phyloP scores from a whole-genome alignment of 1,139 yeast species.

The Lodderomyces margitis region DNA sequence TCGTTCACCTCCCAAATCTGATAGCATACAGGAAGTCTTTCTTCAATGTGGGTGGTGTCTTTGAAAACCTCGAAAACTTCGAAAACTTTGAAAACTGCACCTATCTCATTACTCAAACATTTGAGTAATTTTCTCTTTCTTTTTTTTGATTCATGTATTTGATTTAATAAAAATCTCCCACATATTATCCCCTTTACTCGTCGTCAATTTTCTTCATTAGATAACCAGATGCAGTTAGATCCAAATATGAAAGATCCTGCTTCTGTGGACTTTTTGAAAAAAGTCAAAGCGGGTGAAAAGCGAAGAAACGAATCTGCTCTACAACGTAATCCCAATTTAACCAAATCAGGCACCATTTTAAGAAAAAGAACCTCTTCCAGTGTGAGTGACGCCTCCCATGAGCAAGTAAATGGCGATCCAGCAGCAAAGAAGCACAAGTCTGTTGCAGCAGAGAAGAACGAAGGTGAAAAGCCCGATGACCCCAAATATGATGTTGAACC shows the following conservation, averaged over 20 bases:
- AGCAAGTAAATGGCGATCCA: background rate
- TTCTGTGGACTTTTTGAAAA: background rate
- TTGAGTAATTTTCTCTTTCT: background rate
- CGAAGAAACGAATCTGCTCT: background rate
- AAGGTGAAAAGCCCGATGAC: conserved; percentile 4
- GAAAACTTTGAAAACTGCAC: no score
- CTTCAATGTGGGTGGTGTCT: no score
- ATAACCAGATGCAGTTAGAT: no score
- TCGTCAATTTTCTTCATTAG: no score
- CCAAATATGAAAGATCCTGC: background rate
- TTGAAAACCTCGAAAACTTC: no score
- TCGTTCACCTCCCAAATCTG: no score
- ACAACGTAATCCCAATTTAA: background rate
- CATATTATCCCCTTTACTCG: no score
- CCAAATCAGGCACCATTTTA: background rate
- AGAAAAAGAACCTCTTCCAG: background rate
- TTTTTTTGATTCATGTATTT: no score
- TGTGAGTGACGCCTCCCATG: background rate
- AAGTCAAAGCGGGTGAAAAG: background rate
- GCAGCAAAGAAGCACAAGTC: background rate
- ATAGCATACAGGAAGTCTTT: no score
- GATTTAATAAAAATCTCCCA: no score
- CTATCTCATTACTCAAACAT: no score
- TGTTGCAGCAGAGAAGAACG: background rate
- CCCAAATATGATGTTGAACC: conserved; percentile 13